Base-by-base conservation (phyloP, 495 filamentous ascomycete genomes). In the Tetracladium setigerum region DNA sequence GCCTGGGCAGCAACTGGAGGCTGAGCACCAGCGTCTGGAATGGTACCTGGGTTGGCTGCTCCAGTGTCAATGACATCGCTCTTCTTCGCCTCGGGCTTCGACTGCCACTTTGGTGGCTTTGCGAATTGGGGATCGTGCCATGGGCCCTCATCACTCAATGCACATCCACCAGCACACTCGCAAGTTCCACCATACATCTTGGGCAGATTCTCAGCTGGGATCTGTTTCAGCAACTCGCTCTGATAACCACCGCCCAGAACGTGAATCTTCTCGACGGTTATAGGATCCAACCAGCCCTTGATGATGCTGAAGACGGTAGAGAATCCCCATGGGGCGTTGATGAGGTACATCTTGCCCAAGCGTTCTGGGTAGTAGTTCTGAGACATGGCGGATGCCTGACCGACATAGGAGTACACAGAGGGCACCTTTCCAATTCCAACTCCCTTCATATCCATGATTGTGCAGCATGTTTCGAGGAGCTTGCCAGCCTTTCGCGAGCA, bases 361-460 rank as follows among this genome's bases (percentile, higher is more conserved):
- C 87, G 84, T 72, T 98, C 92, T 15, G 92, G 92, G 72, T 98
- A 98, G 81, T 98, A 95, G 78, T 95, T 95, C 65, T 95, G 73
- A 53, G 83, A 81, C 67, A 96, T 76, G 50, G 68, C 69, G 36
- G 83, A 75, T 52, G 82, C 71, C 56, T 84, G 66, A 57, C 81
- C 63, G 66, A 95, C 62, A 65, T 94, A 81, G 50, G 74, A 61
- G 64, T 86, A 78, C 17, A 96, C 89, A 40, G 84, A 84, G 52
- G 76, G 73, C 34, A 86, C 79, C 65, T 83, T 92, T 47, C 71
- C 74, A 58, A 97, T 58, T 30, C 89, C 87, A 34, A 98, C 90
- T 34, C 91, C 90, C 71, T 95, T 95, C 52, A 95, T 70, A 66
- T 98, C 92, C 82, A 95, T 90, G 64, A 98, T 86, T 47, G 84